Evolutionary conservation across 1,139 yeast genomes (phyloP).

Genomic region (Pichia norvegensis): DNA sequence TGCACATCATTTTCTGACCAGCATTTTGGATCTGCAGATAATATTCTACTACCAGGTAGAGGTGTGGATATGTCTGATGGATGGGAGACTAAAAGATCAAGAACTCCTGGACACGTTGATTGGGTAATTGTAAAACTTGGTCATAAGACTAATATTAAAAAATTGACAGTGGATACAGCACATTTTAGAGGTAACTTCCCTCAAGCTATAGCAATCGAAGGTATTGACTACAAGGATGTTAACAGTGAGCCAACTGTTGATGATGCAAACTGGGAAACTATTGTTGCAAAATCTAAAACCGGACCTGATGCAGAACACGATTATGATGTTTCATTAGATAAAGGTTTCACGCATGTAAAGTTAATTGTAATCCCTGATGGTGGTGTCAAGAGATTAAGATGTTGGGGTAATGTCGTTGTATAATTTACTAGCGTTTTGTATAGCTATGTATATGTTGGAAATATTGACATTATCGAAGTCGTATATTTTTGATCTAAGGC

Average conservation of each 20-base stretch:
- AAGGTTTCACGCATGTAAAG: conserved; percentile 55
- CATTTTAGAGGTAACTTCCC: conserved; percentile 93
- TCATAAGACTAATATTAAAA: conserved; percentile 45
- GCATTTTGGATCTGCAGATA: conserved; percentile 88
- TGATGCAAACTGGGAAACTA: conserved; percentile 46
- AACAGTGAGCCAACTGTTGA: conserved; percentile 33
- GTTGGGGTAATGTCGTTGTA: conserved; percentile 46
- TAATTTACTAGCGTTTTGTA: not conserved
- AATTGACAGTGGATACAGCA: conserved; percentile 78
- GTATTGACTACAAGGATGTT: conserved; percentile 30
- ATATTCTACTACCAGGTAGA: conserved; percentile 82
- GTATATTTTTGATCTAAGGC: too few relatives aligned
- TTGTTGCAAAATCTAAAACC: conserved; percentile 67
- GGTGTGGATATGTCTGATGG: conserved; percentile 97
- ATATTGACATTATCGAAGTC: too few relatives aligned
- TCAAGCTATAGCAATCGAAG: conserved; percentile 61
- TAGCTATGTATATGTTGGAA: not conserved
- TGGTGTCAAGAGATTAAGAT: conserved; percentile 85
- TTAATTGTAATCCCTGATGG: conserved; percentile 90
- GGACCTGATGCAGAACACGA: conserved; percentile 74
- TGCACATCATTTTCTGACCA: conserved; percentile 79
- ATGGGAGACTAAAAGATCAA: conserved; percentile 93
- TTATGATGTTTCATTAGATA: conserved; percentile 32
- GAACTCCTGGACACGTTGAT: conserved; percentile 76
- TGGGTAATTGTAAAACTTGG: conserved; percentile 86